Evolutionary conservation across 495 filamentous ascomycete genomes (phyloP), one percentile per base, ranked within the genome.

Genomic region (Usnea hakonensis): DNA sequence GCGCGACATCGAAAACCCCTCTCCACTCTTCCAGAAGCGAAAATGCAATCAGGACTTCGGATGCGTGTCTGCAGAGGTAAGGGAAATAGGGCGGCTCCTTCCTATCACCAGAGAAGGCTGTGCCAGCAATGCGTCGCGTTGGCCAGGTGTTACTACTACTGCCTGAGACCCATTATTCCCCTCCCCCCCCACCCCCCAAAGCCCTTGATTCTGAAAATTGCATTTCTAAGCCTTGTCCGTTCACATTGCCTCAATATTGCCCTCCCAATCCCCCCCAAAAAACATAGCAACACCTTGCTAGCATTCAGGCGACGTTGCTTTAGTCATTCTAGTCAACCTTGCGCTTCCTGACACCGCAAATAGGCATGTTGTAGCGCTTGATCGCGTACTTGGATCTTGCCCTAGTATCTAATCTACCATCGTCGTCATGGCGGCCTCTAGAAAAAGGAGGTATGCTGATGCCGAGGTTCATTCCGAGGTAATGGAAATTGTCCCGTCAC

Each of bases 381-480:
- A 50, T 13, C 26, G 1, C 10, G 5, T 10, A 50, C 13, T 26
- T 30, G 0, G 9, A 16, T 4, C 46, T 8, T 26, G 19, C 21
- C 2, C 7, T 48, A n/a, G n/a, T n/a, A n/a, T n/a, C n/a, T 13
- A 2, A 10, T 11, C 43, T 2, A 48, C 21, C 14, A 16, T 26
- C 26, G 10, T 11, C 14, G n/a, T 28, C 28, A 54, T 64, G 62
- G 46, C 30, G 38, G 23, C 33, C 32, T 46, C 57, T 50, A 37
- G 16, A 28, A 64, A 57, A 41, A 38, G 64, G 46, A 33, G 19
- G 17, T 55, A 26, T 8, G 52, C 52, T 38, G 61, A 63, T 8
- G 61, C 60, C 36, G 43, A 46, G 52, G 56, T 46, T 40, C 48
- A 46, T 50, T 43, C 56, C 33, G 55, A 64, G 60, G 64, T 66